Conservation (phyloP, 2,329 filamentous ascomycete genomes). For the Didymella arachidicola region DNA sequence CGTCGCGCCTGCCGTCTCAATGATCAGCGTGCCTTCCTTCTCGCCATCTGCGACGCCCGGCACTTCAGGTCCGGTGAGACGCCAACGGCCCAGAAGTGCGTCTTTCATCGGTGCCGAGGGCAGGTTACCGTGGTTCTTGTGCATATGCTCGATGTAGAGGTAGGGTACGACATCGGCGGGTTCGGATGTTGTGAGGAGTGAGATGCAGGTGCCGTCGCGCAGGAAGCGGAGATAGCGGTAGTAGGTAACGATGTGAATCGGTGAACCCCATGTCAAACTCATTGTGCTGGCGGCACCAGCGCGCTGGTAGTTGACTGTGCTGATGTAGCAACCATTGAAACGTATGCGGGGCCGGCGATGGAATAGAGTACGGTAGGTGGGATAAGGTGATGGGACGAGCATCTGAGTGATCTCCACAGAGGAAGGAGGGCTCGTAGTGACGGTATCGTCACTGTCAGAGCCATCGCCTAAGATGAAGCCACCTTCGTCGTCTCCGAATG, state of each 20-base stretch:
- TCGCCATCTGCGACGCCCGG: constrained; percentile 25
- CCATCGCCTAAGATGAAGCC: constrained; percentile 40
- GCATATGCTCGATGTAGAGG: constrained; percentile 74
- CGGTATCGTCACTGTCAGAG: constrained; percentile 24
- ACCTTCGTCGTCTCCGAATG: constrained; percentile 48
- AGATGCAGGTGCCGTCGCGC: constrained; percentile 84
- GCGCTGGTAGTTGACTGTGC: constrained; percentile 93
- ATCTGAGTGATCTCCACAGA: constrained; percentile 39
- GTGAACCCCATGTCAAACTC: constrained; percentile 76
- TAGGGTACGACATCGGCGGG: constrained; percentile 88
- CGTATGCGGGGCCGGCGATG: constrained; percentile 82
- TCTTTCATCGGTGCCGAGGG: constrained; percentile 69
- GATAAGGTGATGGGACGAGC: constrained; percentile 49
- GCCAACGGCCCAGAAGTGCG: constrained; percentile 72
- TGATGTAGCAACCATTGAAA: constrained; percentile 96
- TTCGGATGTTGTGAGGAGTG: constrained; percentile 79
- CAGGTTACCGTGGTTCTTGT: constrained; percentile 53
- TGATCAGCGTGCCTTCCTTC: constrained; percentile 60
- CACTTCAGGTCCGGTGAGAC: constrained; percentile 62
- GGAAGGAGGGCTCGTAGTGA: constrained; percentile 12
- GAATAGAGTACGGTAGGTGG: constrained; percentile 72
- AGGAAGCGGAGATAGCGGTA: constrained; percentile 97
- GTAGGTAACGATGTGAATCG: constrained; percentile 95
- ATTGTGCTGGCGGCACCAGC: constrained; percentile 76
- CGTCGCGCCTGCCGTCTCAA: constrained; percentile 86